Percentiles rank a stretch among this genome's conserved stretches.
These are phyloP conservation scores for Teratosphaeria destructans DNA, from an alignment of 2,329 filamentous ascomycete genomes.

Conservation along the genomic window DNA sequence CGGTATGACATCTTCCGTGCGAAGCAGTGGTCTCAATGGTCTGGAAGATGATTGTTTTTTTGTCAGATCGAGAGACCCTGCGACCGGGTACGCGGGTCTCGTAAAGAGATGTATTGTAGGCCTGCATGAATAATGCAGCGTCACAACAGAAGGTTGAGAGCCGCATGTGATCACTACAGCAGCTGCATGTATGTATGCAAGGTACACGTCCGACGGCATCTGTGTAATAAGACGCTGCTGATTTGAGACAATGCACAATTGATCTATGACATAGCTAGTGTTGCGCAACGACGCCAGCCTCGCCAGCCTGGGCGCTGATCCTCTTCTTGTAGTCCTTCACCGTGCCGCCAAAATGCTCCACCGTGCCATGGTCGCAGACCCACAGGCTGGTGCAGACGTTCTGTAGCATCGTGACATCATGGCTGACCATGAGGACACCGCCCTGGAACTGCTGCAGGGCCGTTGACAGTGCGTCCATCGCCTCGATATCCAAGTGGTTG, in stretches of 20 bases:
- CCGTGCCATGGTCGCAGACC: constrained; percentile 90
- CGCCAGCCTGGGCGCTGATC: constrained; percentile 71
- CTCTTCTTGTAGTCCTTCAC: constrained; percentile 97
- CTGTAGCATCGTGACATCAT: constrained; percentile 98
- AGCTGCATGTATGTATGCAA: background rate
- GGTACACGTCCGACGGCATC: background rate
- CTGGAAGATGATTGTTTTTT: background rate
- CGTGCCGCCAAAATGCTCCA: constrained; percentile 92
- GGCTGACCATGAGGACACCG: constrained; percentile 94
- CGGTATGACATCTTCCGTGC: background rate
- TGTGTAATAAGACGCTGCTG: background rate
- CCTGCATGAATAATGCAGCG: background rate
- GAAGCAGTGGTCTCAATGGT: background rate
- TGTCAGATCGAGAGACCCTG: background rate
- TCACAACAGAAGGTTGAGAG: background rate
- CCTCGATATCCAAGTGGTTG: constrained; percentile 97
- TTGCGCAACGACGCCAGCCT: constrained; percentile 59
- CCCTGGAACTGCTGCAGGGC: constrained; percentile 82
- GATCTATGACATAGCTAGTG: constrained; percentile 16
- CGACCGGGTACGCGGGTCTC: background rate
- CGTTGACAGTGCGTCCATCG: constrained; percentile 82
- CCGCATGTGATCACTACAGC: background rate
- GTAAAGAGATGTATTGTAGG: background rate
- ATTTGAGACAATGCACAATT: background rate
- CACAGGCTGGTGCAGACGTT: constrained; percentile 89